A percentile compares a stretch with the other conserved stretches of the same genome.
phyloP scores from a whole-genome alignment of 2,329 filamentous ascomycete genomes.

The Fonsecaea nubica region DNA sequence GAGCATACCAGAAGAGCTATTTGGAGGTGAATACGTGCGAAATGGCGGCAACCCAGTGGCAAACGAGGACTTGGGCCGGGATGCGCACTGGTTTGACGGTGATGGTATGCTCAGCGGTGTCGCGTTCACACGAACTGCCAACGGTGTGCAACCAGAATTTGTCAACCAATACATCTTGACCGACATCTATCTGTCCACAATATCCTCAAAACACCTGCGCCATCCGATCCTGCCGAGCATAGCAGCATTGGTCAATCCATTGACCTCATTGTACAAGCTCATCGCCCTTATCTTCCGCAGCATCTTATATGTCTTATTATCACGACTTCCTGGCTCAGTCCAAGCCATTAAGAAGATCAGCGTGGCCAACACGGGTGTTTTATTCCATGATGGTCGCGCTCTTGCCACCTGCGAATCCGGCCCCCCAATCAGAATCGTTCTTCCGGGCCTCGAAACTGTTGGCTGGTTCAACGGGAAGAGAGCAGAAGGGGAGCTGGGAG shows the following conservation, averaged over 20 bases:
- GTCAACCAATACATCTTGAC: slow-evolving; percentile 74
- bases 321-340: slow-evolving; percentile 62
- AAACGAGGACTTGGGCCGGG: slow-evolving; percentile 65
- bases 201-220: slow-evolving; percentile 55
- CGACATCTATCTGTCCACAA: slow-evolving; percentile 66
- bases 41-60: slow-evolving; percentile 73
- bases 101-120: slow-evolving; percentile 77
- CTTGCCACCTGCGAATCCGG: slow-evolving; percentile 75
- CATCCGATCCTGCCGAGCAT: slow-evolving; percentile 71
- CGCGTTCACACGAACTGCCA: slow-evolving; percentile 58
- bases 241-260: slow-evolving; percentile 66
- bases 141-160: slow-evolving; percentile 64
- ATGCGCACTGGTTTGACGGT: slow-evolving; percentile 77
- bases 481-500: slow-evolving; percentile 53
- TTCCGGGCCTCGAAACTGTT: slow-evolving; percentile 70
- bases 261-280: slow-evolving; percentile 61
- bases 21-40: slow-evolving; percentile 73
- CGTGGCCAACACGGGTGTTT: slow-evolving; percentile 70
- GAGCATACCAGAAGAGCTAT: slow-evolving; percentile 67
- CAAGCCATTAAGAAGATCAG: slow-evolving; percentile 70
- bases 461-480: slow-evolving; percentile 71
- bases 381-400: slow-evolving; percentile 72
- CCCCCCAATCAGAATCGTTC: slow-evolving; percentile 68
- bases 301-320: slow-evolving; percentile 64
- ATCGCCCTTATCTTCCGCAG: slow-evolving; percentile 62